phyloP scores from a whole-genome alignment of 495 filamentous ascomycete species.

The Penicillium ucsense region DNA sequence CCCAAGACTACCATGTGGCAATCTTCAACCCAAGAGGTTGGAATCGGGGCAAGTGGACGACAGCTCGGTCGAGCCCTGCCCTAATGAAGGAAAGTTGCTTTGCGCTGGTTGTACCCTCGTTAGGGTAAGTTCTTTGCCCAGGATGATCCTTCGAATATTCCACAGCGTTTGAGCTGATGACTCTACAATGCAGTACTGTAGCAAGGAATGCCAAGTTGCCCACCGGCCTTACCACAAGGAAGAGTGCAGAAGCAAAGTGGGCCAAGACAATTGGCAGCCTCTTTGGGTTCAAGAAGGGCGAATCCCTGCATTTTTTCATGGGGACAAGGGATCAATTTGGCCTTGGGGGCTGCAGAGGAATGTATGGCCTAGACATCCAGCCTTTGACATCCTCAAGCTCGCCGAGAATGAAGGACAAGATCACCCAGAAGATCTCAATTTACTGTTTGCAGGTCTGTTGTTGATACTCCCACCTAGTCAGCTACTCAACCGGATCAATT shows the following conservation, averaged over 20 bases:
- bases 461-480: no score
- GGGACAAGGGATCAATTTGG: not conserved
- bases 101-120: no score
- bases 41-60: no score
- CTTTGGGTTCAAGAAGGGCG: slow-evolving; percentile 6
- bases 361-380: slow-evolving; percentile 32
- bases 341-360: slow-evolving; percentile 2
- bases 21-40: no score
- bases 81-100: no score
- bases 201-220: slow-evolving; percentile 5
- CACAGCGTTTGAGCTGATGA: no score
- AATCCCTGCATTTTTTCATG: slow-evolving; percentile 2
- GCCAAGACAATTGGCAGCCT: slow-evolving; percentile 7
- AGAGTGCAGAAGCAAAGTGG: slow-evolving; percentile 6
- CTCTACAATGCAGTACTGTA: slow-evolving; percentile 6
- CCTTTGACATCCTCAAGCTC: slow-evolving; percentile 34
- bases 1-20: no score
- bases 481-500: no score
- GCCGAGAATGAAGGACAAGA: slow-evolving; percentile 31
- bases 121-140: no score
- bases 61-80: no score
- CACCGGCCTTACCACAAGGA: slow-evolving; percentile 8
- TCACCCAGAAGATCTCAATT: slow-evolving; percentile 16
- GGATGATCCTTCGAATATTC: no score
- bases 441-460: slow-evolving; percentile 32